Base-by-base conservation (phyloP, 2,329 filamentous ascomycete species). In the Botrytis hyacinthi region DNA sequence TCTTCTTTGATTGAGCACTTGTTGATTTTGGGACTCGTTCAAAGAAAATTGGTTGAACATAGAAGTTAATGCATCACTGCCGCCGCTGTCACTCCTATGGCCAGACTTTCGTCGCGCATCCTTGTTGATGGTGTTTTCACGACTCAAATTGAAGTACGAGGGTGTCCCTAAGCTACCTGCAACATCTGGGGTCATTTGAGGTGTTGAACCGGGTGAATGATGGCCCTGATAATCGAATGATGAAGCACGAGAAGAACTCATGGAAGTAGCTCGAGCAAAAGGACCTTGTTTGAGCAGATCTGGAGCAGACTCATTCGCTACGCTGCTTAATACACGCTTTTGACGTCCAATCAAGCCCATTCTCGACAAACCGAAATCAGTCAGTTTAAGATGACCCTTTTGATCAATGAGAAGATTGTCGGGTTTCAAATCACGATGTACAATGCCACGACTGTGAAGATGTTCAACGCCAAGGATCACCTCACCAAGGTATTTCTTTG, bases 291-390 rank as follows among this genome's bases (percentile, higher is more conserved):
- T 98, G 61, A 98, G 87, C 20, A 99, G 85, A 83, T 99, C 97
- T 1, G 96, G 96, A 1, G 91, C 94, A n/a, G 92, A 90, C 76
- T 99, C 95, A 46, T 90, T 90, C 42, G 90, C 86, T 80, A 90
- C 88, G 84, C 88, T 91, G 80, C 92, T 96, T 66, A 98, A 86
- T 35, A 95, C 94, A 79, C 96, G 91, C 85, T 99, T 98, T 83
- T 99, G 96, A 79, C 96, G 93, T 74, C 96, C 96, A 75, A 99
- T 93, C 76, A 99, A 86, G 81, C 96, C 97, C 95, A 99, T 98
- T 42, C 96, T 91, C 20, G 96, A 99, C 40, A 99, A 86, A 75
- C 96, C 96, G 84, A 99, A 99, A 82, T 99, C 96, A 1, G 97
- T 99, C 78, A 99, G 86, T 83, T 99, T 99, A 73, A 99, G 85